Evolutionary conservation across 2,329 filamentous ascomycete species (phyloP), one percentile per base, ranked within the genome.

Genomic region (Fonsecaea monophora): DNA sequence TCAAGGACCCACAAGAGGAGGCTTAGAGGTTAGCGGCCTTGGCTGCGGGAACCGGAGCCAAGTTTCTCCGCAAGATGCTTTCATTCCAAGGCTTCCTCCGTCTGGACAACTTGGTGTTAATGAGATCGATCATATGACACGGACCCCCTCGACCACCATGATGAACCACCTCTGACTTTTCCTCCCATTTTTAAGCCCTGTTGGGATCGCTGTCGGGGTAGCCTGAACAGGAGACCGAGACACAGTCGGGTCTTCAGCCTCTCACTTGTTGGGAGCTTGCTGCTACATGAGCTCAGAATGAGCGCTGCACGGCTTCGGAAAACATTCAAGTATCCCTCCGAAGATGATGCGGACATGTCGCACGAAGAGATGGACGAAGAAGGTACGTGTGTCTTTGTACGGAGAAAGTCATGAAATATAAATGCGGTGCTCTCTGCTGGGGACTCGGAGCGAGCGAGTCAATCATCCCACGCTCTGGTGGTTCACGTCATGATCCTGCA

Each of bases 1-100:
- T 5, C 73, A 72, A 56, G 78, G 78, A 10, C 66, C 73, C 1
- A 78, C 78, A 4, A 75, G 71, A 4, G 25, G 25, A 25, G 25
- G 25, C 25, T 25, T 25, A 2, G 25, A 25, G 18, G 25, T 38
- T 32, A 50, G 45, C 45, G 45, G 45, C 21, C 45, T 30, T 30
- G 45, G 45, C 45, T 3, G 21, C 10, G 12, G 4, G 1, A 6
- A 1, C 5, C 45, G 45, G 45, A 50, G 21, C 45, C 18, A 50
- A 12, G 45, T 50, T 50, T 50, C 21, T 50, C 45, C 45, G 45
- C 18, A 9, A 3, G 45, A 25, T 25, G 45, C 45, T 50, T 50
- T 50, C 45, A 12, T 50, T 21, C 45, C n/a, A 50, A 12, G 18
- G 21, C 21, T 21, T 25, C 12, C 45, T 25, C 45, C 45, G 30